Evolutionary conservation across 352 stramenopile genomes (phyloP), one percentile per base, ranked within the genome.

Genomic region (Phytophthora multivora): DNA sequence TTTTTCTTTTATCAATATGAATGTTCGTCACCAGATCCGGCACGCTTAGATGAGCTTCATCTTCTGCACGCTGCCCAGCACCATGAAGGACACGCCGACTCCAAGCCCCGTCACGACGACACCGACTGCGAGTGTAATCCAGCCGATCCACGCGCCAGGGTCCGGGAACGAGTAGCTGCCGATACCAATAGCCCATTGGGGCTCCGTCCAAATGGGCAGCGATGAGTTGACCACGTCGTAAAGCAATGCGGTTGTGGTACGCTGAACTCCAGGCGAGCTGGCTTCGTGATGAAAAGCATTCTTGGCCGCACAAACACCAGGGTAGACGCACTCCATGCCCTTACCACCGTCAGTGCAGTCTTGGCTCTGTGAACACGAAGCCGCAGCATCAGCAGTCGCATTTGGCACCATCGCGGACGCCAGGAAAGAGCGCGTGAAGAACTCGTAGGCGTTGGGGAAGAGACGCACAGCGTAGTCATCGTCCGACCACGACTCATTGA

Each of bases 381-480:
- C 41, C 26, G 73, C 73, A 15, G 28, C 46, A 13, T 71, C 60
- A 4, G 60, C 63, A 5, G 71, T 73, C 38, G 51, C 63, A 31
- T 80, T 77, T 8, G 79, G 74, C 23, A 80, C 65, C 57, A 93
- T 79, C 1, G 74, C 64, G 0, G 84, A 74, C 9, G 84, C 84
- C 8, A 95, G 63, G 56, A 92, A 93, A 0, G 80, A 61, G 18
- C 84, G 80, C 25, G 78, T 88, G 47, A 95, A 95, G 11, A 77
- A 72, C 59, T 95, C 84, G 63, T 93, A 93, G 8, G 83, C 84
- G 52, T 93, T 93, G 21, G 86, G 86, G 68, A 93, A 93, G 15
- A 95, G 55, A 10, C 76, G 73, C 7, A 92, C 54, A 23, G 74
- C 66, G 63, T 85, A 78, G 12, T 66, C 51, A 18, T 82, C 66